Conservation (phyloP, 176 grass and related monocot species). For the Oryza meyeriana region DNA sequence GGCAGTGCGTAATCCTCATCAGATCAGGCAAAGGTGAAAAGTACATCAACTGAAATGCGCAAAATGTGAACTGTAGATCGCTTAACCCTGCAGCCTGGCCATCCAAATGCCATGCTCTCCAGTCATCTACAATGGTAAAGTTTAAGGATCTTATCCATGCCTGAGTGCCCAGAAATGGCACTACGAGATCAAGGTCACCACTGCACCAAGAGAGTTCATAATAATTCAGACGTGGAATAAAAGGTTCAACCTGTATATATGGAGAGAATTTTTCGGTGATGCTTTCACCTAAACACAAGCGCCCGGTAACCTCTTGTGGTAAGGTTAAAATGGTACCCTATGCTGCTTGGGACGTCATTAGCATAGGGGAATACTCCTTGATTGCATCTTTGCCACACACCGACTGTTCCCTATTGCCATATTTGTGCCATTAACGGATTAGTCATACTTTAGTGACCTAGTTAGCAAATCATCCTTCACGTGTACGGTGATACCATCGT, state of each 20-base stretch:
- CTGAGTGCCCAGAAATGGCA: not conserved
- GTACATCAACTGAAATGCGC: too few relatives aligned
- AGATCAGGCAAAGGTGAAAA: too few relatives aligned
- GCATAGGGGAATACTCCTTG: not conserved
- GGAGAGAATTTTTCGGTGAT: not conserved
- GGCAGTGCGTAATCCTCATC: too few relatives aligned
- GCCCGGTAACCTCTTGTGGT: constrained; percentile 43
- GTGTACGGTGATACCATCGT: too few relatives aligned
- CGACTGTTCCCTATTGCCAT: constrained; percentile 35
- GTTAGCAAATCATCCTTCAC: too few relatives aligned
- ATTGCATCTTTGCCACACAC: constrained; percentile 48
- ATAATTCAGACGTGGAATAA: not conserved
- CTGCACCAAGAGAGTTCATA: not conserved
- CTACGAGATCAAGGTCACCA: constrained; percentile 48
- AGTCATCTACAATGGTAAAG: not conserved
- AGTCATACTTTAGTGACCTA: not conserved
- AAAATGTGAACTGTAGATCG: too few relatives aligned
- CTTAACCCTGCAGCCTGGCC: not conserved
- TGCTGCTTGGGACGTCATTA: constrained; percentile 26
- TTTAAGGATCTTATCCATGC: not conserved
- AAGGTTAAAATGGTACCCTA: constrained; percentile 44
- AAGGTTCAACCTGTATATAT: not conserved
- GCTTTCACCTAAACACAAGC: constrained; percentile 43
- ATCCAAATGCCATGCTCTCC: not conserved
- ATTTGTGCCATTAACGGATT: not conserved